Percentiles rank a stretch among this genome's conserved stretches.
These are phyloP conservation scores for Fusarium robinianum DNA, from an alignment of 2,329 filamentous ascomycete species.

Conservation along the genomic window DNA sequence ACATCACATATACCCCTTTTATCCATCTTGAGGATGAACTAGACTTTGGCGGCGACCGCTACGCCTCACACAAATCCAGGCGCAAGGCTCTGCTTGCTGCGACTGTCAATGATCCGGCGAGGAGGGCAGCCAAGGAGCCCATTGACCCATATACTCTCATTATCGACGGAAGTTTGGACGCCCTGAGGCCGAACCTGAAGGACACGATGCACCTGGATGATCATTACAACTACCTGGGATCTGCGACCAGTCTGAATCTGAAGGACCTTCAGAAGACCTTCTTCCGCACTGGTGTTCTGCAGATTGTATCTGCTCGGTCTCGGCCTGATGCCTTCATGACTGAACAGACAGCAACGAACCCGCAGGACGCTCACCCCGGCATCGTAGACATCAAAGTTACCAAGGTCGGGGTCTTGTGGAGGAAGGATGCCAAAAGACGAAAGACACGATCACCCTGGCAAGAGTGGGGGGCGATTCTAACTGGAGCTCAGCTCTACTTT, in stretches of 20 bases:
- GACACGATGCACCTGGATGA: conserved; percentile 94
- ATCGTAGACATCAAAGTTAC: conserved; percentile 98
- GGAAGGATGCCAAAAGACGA: conserved; percentile 92
- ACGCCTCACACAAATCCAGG: conserved; percentile 71
- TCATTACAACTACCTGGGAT: conserved; percentile 85
- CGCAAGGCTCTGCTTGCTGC: conserved; percentile 72
- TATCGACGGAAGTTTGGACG: conserved; percentile 83
- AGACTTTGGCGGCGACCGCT: conserved; percentile 75
- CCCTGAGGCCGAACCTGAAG: conserved; percentile 80
- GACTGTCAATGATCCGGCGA: conserved; percentile 55
- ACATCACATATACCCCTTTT: conserved; percentile 97
- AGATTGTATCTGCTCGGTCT: conserved; percentile 93
- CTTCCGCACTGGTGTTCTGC: conserved; percentile 86
- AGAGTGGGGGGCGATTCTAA: conserved; percentile 96
- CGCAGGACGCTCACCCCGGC: conserved; percentile 83
- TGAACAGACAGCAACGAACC: conserved; percentile 81
- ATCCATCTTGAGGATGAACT: conserved; percentile 95
- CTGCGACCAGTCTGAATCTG: conserved; percentile 74
- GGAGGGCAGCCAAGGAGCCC: conserved; percentile 74
- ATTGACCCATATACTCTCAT: conserved; percentile 96
- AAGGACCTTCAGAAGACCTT: conserved; percentile 85
- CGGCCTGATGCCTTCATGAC: conserved; percentile 94
- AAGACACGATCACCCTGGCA: conserved; percentile 96
- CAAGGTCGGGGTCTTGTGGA: conserved; percentile 93
- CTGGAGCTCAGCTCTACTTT: conserved; percentile 95